These are phyloP conservation scores for Paspalum vaginatum DNA, from an alignment of 176 grass and related monocot species.

Conservation along the genomic window DNA sequence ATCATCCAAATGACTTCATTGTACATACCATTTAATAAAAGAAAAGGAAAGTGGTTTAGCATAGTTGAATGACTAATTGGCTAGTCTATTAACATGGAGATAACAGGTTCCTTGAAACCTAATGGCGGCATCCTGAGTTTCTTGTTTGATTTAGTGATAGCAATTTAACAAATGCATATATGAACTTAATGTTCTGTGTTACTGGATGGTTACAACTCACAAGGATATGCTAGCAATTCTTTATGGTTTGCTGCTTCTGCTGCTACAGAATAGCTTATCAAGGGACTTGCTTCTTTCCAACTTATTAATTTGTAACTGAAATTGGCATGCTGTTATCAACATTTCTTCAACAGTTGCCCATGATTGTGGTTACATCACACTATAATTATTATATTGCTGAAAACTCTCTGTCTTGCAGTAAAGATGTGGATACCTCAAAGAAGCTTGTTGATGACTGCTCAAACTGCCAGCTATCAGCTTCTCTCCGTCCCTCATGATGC, in stretches of 20 bases:
- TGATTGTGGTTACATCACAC: neutral
- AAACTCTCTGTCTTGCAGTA: constrained; percentile 63
- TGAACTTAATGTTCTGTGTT: neutral
- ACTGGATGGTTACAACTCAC: constrained; percentile 10
- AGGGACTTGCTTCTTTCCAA: constrained; percentile 1
- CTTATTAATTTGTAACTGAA: constrained; percentile 26
- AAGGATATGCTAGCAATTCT: constrained; percentile 12
- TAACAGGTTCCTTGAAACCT: neutral
- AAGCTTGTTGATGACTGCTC: constrained; percentile 96
- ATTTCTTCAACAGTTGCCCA: neutral
- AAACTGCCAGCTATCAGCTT: constrained; percentile 62
- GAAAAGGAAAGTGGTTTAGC: constrained; percentile 23
- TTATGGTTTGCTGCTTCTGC: constrained; percentile 16
- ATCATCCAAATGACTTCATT: constrained; percentile 30
- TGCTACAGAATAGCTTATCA: constrained; percentile 30
- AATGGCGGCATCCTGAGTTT: neutral
- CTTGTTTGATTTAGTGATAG: neutral
- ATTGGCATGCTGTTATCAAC: constrained; percentile 8
- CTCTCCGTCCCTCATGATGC: constrained; percentile 91
- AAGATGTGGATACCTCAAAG: constrained; percentile 90
- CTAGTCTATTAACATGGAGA: neutral
- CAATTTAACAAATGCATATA: neutral
- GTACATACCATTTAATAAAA: constrained; percentile 7
- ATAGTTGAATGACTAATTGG: neutral
- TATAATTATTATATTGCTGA: constrained; percentile 29